Conservation (phyloP, 2,329 filamentous ascomycete genomes). For the Trichoderma brevicompactum region DNA sequence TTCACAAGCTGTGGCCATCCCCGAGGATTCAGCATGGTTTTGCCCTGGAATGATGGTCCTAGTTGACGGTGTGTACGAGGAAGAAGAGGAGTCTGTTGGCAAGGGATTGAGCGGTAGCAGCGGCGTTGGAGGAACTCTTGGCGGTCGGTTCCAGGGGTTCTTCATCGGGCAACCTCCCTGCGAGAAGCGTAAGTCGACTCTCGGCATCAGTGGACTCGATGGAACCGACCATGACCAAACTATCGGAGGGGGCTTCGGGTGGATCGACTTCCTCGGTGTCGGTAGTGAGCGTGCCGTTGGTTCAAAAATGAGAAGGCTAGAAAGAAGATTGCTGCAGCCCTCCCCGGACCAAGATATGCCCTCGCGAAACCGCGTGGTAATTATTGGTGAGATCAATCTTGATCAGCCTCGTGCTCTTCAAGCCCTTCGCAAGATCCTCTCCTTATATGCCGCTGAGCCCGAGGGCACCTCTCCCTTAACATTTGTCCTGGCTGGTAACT, state of each 20-base stretch:
- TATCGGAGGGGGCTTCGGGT: constrained; percentile 84
- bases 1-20: constrained; percentile 77
- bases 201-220: constrained; percentile 69
- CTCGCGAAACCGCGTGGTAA: constrained; percentile 63
- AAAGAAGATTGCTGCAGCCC: constrained; percentile 66
- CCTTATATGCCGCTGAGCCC: constrained; percentile 69
- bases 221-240: constrained; percentile 63
- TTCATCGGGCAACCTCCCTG: constrained; percentile 91
- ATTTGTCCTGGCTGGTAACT: constrained; percentile 87
- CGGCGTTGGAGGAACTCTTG: constrained; percentile 86
- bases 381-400: constrained; percentile 84
- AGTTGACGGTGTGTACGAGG: constrained; percentile 94
- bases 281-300: constrained; percentile 88
- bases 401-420: constrained; percentile 82
- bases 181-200: constrained; percentile 77
- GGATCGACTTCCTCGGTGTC: constrained; percentile 93
- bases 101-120: constrained; percentile 74
- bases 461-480: constrained; percentile 71
- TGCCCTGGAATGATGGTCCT: constrained; percentile 95
- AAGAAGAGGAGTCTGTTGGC: constrained; percentile 75
- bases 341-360: constrained; percentile 43
- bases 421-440: constrained; percentile 78
- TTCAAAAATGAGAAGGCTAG: constrained; percentile 78
- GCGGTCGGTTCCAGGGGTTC: constrained; percentile 89
- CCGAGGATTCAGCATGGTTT: constrained; percentile 88